These are phyloP conservation scores for Coelastrella sp. DNA, from an alignment of 139 green algal genomes.

Conservation along the genomic window DNA sequence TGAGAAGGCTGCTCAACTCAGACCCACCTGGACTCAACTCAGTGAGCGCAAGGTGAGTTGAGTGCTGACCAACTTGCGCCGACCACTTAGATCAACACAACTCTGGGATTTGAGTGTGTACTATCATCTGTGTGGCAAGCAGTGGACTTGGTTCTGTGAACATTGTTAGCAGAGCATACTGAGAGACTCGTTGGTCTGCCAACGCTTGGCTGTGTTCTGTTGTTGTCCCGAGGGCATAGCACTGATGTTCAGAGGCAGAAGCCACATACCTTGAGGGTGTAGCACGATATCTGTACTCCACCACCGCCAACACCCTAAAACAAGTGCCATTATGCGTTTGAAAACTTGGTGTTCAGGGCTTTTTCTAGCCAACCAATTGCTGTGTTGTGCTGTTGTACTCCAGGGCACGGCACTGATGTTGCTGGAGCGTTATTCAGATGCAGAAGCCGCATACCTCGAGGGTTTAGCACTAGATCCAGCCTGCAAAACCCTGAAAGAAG, in stretches of 20 bases:
- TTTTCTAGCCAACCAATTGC: neutral
- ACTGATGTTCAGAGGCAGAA: constrained; percentile 63
- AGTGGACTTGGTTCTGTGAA: too few relatives aligned
- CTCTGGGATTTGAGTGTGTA: too few relatives aligned
- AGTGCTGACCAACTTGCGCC: too few relatives aligned
- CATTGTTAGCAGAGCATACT: too few relatives aligned
- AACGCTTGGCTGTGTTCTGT: too few relatives aligned
- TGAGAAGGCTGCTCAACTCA: constrained; percentile 51
- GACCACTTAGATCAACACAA: too few relatives aligned
- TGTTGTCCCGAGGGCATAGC: constrained; percentile 51
- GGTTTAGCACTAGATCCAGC: constrained; percentile 48
- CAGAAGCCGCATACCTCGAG: constrained; percentile 57
- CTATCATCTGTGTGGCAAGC: too few relatives aligned
- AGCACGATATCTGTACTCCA: constrained; percentile 15
- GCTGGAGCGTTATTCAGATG: constrained; percentile 67
- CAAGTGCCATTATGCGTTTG: neutral
- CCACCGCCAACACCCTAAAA: constrained; percentile 8
- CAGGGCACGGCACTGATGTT: constrained; percentile 65
- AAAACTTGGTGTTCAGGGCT: neutral
- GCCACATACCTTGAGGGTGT: constrained; percentile 59
- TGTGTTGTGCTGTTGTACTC: too few relatives aligned
- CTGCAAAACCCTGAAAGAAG: constrained; percentile 30
- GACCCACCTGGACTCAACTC: constrained; percentile 34
- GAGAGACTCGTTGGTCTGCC: too few relatives aligned
- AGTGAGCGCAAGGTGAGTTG: constrained; percentile 52